A percentile compares a stretch with the other conserved stretches of the same genome.
phyloP scores from a whole-genome alignment of 2,329 filamentous ascomycete species.

The Cladosporium austrohemisphaericum region DNA sequence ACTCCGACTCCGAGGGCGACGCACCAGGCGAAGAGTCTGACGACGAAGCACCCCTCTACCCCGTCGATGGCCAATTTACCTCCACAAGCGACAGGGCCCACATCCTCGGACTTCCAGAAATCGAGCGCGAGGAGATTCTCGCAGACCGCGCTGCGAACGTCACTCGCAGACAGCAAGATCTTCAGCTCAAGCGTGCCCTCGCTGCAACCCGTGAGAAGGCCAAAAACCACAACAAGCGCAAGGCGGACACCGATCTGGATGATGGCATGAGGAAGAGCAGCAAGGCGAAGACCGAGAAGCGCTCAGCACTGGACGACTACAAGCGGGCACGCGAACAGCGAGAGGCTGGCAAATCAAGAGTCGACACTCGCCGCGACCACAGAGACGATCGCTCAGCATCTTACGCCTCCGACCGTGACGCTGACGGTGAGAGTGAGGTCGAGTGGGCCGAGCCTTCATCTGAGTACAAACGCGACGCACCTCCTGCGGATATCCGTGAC shows the following conservation, averaged over 20 bases:
- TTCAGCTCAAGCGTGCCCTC: constrained; percentile 74
- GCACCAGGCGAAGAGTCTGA: constrained; percentile 20
- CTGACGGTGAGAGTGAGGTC: constrained; percentile 72
- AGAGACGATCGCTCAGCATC: constrained; percentile 46
- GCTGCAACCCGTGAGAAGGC: constrained; percentile 20
- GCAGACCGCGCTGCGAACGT: constrained; percentile 82
- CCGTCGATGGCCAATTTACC: constrained; percentile 78
- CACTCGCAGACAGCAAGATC: constrained; percentile 76
- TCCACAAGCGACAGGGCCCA: constrained; percentile 52
- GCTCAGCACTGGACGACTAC: constrained; percentile 71
- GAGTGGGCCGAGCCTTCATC: constrained; percentile 62
- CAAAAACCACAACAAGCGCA: constrained; percentile 66
- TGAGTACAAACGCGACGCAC: constrained; percentile 49
- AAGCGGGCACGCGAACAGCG: constrained; percentile 60
- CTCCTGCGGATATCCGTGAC: constrained; percentile 71
- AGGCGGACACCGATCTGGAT: constrained; percentile 73
- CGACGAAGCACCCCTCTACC: constrained; percentile 61
- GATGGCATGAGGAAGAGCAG: constrained; percentile 67
- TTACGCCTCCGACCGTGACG: constrained; percentile 49
- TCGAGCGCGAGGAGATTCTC: constrained; percentile 85
- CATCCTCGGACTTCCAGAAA: constrained; percentile 83
- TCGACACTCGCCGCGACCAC: constrained; percentile 33
- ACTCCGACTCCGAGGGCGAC: constrained; percentile 65
- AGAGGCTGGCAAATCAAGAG: constrained; percentile 47
- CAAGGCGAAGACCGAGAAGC: constrained; percentile 44